Base-by-base conservation (phyloP, 192 early-diverging fungal genomes). In the Umbelopsis isabellina region DNA sequence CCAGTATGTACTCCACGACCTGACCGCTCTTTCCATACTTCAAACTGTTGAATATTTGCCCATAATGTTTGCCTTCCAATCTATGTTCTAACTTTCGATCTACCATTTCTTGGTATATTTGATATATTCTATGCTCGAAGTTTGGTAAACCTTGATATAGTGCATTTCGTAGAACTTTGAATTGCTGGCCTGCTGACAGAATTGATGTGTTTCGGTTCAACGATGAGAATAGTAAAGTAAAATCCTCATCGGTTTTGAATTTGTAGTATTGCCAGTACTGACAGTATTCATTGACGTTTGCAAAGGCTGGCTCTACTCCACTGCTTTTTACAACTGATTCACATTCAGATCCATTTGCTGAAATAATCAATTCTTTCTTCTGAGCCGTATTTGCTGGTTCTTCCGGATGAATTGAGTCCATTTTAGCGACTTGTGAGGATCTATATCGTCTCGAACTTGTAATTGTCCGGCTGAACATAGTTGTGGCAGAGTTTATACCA, bases 1-100 rank as follows among this genome's bases (percentile, higher is more conserved):
- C 7, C 46, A 78, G 30, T 55, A 78, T 58, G 10, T 23, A 72
- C 4, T 46, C 13, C 13, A 58, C 35, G 3, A 22, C 48, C 25
- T 71, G 25, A 15, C 16, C 18, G 3, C 22, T 27, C 15, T n/a
- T 41, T 20, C 47, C 48, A 12, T 70, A 66, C 49, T 69, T 78
- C 27, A 78, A 12, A 0, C 45, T 67, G 33, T 67, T 70, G 20
- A 78, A 44, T 33, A 78, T 49, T 33, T 65, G 72, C n/a, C 68
- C 61, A 47, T 78, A 78, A 47, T 78, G 52, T 21, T 78, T 78
- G 13, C 41, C 4, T 12, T 46, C 33, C 37, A 78, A 21, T 10
- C 66, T 49, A 12, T 35, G 22, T 8, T 64, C 49, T 7, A 73
- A 68, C 4, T 25, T 18, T 16, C 25, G 22, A 37, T 70, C 47